These are phyloP conservation scores for Coprinopsis cinerea DNA, from an alignment of 768 basidiomycete species.

Conservation along the genomic window DNA sequence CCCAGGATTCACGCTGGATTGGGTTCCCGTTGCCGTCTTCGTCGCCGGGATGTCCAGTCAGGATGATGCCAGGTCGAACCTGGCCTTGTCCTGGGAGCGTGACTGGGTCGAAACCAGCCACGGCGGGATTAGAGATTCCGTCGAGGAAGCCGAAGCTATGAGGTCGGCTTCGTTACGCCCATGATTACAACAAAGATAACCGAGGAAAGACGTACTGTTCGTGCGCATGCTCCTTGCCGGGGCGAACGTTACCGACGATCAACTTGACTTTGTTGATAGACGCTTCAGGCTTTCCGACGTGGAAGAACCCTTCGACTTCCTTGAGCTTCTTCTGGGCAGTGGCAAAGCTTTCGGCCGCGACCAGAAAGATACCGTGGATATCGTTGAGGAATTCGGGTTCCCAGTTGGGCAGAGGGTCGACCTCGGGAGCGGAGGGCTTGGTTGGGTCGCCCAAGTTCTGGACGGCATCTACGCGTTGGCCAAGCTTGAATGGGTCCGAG, in stretches of 20 bases:
- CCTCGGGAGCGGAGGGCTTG: constrained; percentile 10
- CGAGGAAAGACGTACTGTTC: constrained; percentile 35
- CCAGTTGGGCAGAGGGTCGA: constrained; percentile 37
- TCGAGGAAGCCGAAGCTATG: constrained; percentile 47
- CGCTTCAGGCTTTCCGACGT: constrained; percentile 17
- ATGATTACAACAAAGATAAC: neutral
- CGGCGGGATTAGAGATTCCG: constrained; percentile 45
- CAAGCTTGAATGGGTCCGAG: constrained; percentile 28
- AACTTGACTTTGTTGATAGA: constrained; percentile 35
- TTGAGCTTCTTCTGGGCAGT: constrained; percentile 30
- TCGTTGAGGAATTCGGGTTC: constrained; percentile 37
- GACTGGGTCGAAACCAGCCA: constrained; percentile 33
- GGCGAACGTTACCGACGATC: constrained; percentile 37
- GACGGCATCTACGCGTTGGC: constrained; percentile 35
- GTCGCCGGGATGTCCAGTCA: constrained; percentile 42
- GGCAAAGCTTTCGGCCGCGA: constrained; percentile 39
- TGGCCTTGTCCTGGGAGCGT: constrained; percentile 31
- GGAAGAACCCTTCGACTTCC: constrained; percentile 32
- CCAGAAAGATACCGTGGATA: constrained; percentile 45
- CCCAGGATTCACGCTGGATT: constrained; percentile 32
- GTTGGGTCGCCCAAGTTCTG: constrained; percentile 33
- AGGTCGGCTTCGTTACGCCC: too few species aligned
- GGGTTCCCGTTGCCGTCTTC: constrained; percentile 28
- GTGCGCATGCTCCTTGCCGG: constrained; percentile 36
- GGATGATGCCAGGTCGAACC: constrained; percentile 36